phyloP scores from a whole-genome alignment of 2,329 filamentous ascomycete species.

The Colletotrichum plurivorum region DNA sequence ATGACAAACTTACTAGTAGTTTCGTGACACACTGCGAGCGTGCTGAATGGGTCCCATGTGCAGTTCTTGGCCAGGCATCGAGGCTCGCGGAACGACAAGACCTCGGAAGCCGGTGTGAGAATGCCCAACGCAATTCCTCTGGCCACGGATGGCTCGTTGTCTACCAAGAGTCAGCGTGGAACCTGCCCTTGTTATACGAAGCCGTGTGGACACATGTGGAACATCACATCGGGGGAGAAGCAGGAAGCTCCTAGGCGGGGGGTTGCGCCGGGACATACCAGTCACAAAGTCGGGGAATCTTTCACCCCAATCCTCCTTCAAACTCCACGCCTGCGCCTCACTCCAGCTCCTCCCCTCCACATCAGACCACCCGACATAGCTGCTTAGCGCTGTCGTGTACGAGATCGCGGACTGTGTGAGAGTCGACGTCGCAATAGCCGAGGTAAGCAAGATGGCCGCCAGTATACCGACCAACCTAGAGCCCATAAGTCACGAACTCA shows the following conservation, averaged over 20 bases:
- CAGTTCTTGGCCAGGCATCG: slow-evolving; percentile 24
- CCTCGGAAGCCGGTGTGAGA: slow-evolving; percentile 18
- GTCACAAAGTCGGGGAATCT: too few species aligned
- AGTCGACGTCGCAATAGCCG: slow-evolving; percentile 38
- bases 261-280: too few species aligned
- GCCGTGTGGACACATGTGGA: too few species aligned
- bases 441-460: slow-evolving; percentile 32
- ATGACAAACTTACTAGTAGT: background rate
- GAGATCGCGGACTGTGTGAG: slow-evolving; percentile 39
- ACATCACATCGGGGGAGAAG: too few species aligned
- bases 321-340: background rate
- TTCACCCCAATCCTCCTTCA: too few species aligned
- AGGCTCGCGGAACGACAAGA: slow-evolving; percentile 10
- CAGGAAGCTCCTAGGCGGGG: too few species aligned
- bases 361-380: too few species aligned
- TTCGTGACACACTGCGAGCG: slow-evolving; percentile 17
- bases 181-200: background rate
- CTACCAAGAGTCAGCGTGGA: too few species aligned
- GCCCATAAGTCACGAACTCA: background rate
- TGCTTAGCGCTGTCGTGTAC: slow-evolving; percentile 16
- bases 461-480: slow-evolving; percentile 14
- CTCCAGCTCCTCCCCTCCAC: slow-evolving; percentile 7
- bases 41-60: slow-evolving; percentile 21
- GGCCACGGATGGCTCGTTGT: too few species aligned
- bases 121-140: slow-evolving; percentile 13